A percentile compares a stretch with the other conserved stretches of the same genome.
phyloP scores from a whole-genome alignment of 257 asterid genomes.

The Anisodus acutangulus region DNA sequence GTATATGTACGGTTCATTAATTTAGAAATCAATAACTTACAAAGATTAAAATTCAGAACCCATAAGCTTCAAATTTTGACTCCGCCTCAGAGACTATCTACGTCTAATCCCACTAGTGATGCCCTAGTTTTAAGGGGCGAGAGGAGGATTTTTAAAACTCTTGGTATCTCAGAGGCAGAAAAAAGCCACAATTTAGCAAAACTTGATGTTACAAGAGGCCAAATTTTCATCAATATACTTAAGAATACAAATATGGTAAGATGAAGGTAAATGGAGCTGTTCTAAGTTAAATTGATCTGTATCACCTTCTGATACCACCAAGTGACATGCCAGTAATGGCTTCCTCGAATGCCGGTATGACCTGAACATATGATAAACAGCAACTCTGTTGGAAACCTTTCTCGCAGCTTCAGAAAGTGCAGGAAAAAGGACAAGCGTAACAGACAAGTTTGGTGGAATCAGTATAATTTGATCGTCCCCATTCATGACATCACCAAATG shows the following conservation, averaged over 20 bases:
- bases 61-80: no score
- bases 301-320: constrained; percentile 90
- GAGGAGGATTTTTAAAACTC: neutral
- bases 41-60: no score
- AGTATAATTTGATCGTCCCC: neutral
- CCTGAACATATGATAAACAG: constrained; percentile 60
- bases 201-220: neutral
- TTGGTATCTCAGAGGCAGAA: neutral
- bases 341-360: constrained; percentile 96
- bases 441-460: neutral
- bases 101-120: neutral
- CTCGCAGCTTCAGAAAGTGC: constrained; percentile 15
- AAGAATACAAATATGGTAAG: neutral
- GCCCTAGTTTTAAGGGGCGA: neutral
- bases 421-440: constrained; percentile 19
- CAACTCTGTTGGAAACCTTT: constrained; percentile 30
- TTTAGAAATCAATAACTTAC: no score
- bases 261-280: neutral
- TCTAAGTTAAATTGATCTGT: neutral
- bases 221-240: neutral
- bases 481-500: neutral
- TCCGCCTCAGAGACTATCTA: neutral
- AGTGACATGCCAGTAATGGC: constrained; percentile 88
- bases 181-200: neutral
- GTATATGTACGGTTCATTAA: no score